Evolutionary conservation across 345 rosid species (phyloP).

Genomic region (Acer campestre): DNA sequence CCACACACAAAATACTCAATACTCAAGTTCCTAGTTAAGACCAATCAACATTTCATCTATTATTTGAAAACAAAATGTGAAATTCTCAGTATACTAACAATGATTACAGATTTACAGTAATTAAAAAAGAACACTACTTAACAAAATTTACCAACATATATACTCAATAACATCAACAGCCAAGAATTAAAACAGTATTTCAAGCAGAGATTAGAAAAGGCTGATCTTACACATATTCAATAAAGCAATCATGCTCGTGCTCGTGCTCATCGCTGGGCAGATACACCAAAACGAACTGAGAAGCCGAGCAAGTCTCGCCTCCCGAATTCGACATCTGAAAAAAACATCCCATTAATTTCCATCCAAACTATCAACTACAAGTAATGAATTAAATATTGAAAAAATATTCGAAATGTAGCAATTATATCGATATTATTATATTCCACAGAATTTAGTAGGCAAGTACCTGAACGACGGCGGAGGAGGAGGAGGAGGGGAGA

Average conservation of each 20-base stretch:
- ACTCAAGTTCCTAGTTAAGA: too few species aligned
- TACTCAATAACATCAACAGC: background rate
- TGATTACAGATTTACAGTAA: background rate
- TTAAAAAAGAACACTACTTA: background rate
- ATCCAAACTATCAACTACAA: background rate
- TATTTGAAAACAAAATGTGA: background rate
- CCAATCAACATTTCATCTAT: background rate
- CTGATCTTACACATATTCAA: constrained; percentile 56
- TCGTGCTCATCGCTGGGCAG: constrained; percentile 35
- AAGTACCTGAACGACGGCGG: constrained; percentile 68
- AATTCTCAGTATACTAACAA: background rate
- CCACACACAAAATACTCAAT: too few species aligned
- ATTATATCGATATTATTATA: too few species aligned
- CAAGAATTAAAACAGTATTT: background rate
- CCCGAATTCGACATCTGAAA: constrained; percentile 46
- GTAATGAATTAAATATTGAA: constrained; percentile 14
- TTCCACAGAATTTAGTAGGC: too few species aligned
- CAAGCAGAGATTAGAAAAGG: background rate
- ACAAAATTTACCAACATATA: too few species aligned
- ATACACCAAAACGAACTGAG: constrained; percentile 63
- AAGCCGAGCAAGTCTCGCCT: constrained; percentile 46
- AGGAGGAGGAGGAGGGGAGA: constrained; percentile 71
- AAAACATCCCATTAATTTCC: constrained; percentile 19
- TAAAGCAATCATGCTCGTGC: constrained; percentile 51
- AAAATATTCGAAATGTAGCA: background rate